Percentiles rank a stretch among this genome's conserved stretches.
phyloP scores from a whole-genome alignment of 768 basidiomycete genomes.

The Leccinum imitatum region DNA sequence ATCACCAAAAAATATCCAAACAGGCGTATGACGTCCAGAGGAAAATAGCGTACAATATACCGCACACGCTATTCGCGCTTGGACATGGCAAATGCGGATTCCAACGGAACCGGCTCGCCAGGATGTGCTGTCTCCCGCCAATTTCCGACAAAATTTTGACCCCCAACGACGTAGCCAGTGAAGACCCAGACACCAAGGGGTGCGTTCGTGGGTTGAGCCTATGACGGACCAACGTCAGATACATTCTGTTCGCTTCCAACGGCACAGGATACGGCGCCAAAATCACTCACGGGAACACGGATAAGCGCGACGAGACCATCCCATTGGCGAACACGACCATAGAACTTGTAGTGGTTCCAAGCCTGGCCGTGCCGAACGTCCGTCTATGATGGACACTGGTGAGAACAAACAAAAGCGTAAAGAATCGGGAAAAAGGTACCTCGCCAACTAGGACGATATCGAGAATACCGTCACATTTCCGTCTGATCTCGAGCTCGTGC shows the following conservation, averaged over 20 bases:
- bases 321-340: constrained; percentile 57
- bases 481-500: constrained; percentile 24
- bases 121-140: constrained; percentile 50
- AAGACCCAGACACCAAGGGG: constrained; percentile 44
- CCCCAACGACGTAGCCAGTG: constrained; percentile 69
- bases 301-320: constrained; percentile 59
- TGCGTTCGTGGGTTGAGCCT: constrained; percentile 7
- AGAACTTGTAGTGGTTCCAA: constrained; percentile 47
- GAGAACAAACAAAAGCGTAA: background rate
- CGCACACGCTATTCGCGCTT: constrained; percentile 34
- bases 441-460: constrained; percentile 65
- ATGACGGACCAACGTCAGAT: constrained; percentile 8
- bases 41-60: background rate
- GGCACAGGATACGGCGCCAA: background rate
- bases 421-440: constrained; percentile 31
- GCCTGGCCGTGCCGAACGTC: constrained; percentile 47
- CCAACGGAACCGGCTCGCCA: constrained; percentile 47
- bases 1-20: constrained; percentile 1
- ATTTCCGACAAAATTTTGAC: constrained; percentile 66
- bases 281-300: constrained; percentile 36
- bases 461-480: constrained; percentile 51
- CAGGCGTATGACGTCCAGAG: background rate
- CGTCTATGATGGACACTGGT: constrained; percentile 36
- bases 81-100: constrained; percentile 65
- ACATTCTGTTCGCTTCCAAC: background rate